Base-by-base conservation (phyloP, 495 filamentous ascomycete genomes). In the Aspergillus campestris region DNA sequence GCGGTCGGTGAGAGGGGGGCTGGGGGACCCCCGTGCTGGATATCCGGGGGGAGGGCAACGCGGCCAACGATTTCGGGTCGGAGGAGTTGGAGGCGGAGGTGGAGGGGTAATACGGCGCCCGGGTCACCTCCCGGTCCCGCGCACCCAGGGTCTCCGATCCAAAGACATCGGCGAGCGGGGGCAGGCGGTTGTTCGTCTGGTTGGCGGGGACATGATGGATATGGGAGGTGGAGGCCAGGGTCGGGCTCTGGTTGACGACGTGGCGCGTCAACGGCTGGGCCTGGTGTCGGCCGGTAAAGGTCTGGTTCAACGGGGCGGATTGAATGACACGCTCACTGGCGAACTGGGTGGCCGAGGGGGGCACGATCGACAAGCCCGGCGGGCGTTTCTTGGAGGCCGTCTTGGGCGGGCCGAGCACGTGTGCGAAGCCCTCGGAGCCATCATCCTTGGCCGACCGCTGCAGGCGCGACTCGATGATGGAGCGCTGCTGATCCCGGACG, bases 271-370 rank as follows among this genome's bases (percentile, higher is more conserved):
- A 69, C 1, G 86, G 86, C 52, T 87, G 85, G 10, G 87, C 80
- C 53, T 89, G 81, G 53, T 91, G 84, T 47, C 87, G 78, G 36
- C 92, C 91, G 10, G 92, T 95, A 62, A 98, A 98, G 10, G 87
- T 90, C 62, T 94, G 89, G 57, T 95, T 78, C n/a, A 98, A 72
- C 10, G 92, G 92, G 3, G 92, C 92, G 5, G 92, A 98, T 67
- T 98, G 92, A 44, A 98, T 91, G 28, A 98, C 89, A 45, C 92
- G 77, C 67, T 98, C 92, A 57, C 92, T 83, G 41, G 92, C 90
- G 56, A 98, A 98, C 38, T 94, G 87, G 44, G 90, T 80, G 50
- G 94, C 89, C n/a, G 90, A 88, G 0, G 92, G 92, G 11, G 92
- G 88, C n/a, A 91, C 85, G 49, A 98, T 98, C 42, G 89, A 92